Evolutionary conservation across 306 rosid genomes (phyloP), one percentile per base, ranked within the genome.

Genomic region (Cicer judaicum): DNA sequence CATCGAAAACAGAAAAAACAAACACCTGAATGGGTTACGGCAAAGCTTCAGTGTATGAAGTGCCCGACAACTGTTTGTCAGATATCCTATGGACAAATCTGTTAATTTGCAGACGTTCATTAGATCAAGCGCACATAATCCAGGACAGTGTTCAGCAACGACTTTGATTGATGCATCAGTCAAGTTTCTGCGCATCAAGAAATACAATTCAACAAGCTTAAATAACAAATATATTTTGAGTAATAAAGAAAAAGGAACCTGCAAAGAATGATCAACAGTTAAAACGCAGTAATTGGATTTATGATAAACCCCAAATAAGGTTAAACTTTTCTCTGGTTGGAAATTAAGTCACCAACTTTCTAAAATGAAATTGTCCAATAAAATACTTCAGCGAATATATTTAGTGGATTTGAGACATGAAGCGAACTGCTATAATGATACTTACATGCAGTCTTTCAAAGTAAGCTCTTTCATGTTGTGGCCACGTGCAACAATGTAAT

Each of bases 1-100:
- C 44, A 13, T 2, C 9, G 48, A 9, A 12, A 47, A 48, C n/a
- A 77, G 57, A 57, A 47, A 62, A 55, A 71, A 50, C 42, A 79
- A 46, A 50, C 74, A 94, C 98, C 99, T 94, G 96, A 94, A 88
- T 67, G 73, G 38, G 82, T 89, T 87, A 64, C 91, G 89, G 71
- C 89, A 77, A 49, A 94, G 90, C 69, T 80, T 92, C 55, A 94
- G 85, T 6, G 79, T 83, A 66, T 85, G 88, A 85, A 94, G 84
- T 78, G 63, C 64, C 6, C 29, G 80, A 78, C 99, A 92, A 65
- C 96, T 91, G 71, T 82, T 92, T 46, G 97, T 89, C 74, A 94
- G 99, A 85, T 88, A 87, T 68, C 87, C 88, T 36, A 94, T 49
- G 6, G 91, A 72, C 74, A 75, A 78, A 87, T 92, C 89, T 5